These are phyloP conservation scores for Daldinia decipiens DNA, from an alignment of 495 filamentous ascomycete genomes.

Conservation along the genomic window DNA sequence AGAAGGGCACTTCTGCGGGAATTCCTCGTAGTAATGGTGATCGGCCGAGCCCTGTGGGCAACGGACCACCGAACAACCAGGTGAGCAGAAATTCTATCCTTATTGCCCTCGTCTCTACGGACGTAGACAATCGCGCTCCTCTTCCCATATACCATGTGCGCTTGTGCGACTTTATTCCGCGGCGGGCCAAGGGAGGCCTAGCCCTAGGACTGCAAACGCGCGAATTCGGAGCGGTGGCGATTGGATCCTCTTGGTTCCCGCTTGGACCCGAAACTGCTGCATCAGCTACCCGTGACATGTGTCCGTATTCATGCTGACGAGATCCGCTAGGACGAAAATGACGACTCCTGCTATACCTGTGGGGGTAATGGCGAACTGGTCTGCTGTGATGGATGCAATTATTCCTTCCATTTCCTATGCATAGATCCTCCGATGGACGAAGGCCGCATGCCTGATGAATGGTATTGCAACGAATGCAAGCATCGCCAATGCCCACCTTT, in stretches of 20 bases:
- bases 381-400: slow-evolving; percentile 90
- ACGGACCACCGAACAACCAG: slow-evolving; percentile 54
- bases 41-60: slow-evolving; percentile 59
- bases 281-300: slow-evolving; percentile 15
- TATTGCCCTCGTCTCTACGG: neutral
- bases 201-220: slow-evolving; percentile 35
- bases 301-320: slow-evolving; percentile 36
- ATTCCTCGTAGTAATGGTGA: slow-evolving; percentile 63
- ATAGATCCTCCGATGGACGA: slow-evolving; percentile 79
- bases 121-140: slow-evolving; percentile 5
- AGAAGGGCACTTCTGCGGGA: slow-evolving; percentile 62
- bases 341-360: slow-evolving; percentile 87
- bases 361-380: slow-evolving; percentile 82
- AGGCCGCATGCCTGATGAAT: slow-evolving; percentile 74
- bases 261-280: slow-evolving; percentile 41
- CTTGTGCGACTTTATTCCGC: slow-evolving; percentile 18
- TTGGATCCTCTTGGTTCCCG: slow-evolving; percentile 42
- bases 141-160: slow-evolving; percentile 9
- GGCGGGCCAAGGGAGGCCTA: slow-evolving; percentile 39
- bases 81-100: slow-evolving; percentile 48
- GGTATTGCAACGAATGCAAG: slow-evolving; percentile 83
- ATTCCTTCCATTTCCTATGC: slow-evolving; percentile 88
- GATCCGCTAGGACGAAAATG: slow-evolving; percentile 74
- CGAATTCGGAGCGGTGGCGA: slow-evolving; percentile 37
- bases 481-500: slow-evolving; percentile 49